These are phyloP conservation scores for Przewalskia tangutica DNA, from an alignment of 257 asterid genomes.

Conservation along the genomic window DNA sequence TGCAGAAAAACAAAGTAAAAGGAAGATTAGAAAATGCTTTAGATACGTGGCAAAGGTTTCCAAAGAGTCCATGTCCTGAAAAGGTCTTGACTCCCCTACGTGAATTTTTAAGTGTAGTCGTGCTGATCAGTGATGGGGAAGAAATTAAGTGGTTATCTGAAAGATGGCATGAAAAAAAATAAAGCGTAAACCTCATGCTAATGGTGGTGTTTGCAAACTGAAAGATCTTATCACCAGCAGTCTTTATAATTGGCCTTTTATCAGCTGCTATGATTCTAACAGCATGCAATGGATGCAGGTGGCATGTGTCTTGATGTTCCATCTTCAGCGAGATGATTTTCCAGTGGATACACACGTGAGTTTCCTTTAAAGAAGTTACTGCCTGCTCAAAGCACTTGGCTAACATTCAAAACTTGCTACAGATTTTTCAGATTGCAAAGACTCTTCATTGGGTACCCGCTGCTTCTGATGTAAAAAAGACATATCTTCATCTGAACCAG, in stretches of 20 bases:
- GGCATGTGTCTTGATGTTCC: constrained; percentile 82
- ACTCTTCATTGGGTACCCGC: constrained; percentile 67
- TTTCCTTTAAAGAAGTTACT: background rate
- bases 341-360: constrained; percentile 92
- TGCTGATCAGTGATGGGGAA: background rate
- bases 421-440: constrained; percentile 78
- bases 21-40: background rate
- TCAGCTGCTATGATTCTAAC: constrained; percentile 2
- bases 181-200: background rate
- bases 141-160: background rate
- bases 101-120: background rate
- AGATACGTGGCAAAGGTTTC: background rate
- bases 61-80: background rate
- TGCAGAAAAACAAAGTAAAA: background rate
- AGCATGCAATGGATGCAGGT: constrained; percentile 43
- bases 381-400: background rate
- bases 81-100: background rate
- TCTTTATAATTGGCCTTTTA: background rate
- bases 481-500: constrained; percentile 62
- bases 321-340: constrained; percentile 74
- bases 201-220: background rate
- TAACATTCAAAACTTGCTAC: constrained; percentile 8
- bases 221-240: background rate
- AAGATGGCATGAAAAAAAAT: background rate
- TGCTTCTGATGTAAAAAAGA: constrained; percentile 43